These are phyloP conservation scores for Naganishia onofrii DNA, from an alignment of 768 basidiomycete genomes.

Conservation along the genomic window DNA sequence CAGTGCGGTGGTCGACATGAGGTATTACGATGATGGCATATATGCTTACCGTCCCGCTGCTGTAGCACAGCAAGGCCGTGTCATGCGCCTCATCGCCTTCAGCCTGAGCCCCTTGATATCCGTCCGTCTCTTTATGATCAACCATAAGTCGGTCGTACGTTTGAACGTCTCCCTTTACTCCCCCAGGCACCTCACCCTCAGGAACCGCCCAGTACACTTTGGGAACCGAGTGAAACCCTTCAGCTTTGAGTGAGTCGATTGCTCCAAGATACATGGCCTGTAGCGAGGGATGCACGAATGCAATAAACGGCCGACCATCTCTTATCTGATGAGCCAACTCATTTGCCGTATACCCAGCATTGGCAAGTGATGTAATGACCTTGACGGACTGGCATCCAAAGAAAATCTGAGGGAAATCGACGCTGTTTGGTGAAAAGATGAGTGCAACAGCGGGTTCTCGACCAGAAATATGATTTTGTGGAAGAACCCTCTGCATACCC, in stretches of 20 bases:
- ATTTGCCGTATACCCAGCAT: conserved; percentile 64
- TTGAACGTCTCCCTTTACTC: conserved; percentile 6
- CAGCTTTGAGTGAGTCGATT: conserved; percentile 41
- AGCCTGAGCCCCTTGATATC: conserved; percentile 17
- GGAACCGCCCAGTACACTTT: conserved; percentile 60
- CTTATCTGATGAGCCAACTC: conserved; percentile 72
- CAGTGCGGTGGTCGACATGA: background rate
- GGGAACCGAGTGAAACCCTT: conserved; percentile 45
- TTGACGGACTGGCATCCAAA: conserved; percentile 60
- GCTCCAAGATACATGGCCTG: conserved; percentile 36
- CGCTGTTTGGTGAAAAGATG: conserved; percentile 64
- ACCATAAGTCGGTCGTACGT: conserved; percentile 37
- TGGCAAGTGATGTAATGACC: conserved; percentile 68
- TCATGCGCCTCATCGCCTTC: conserved; percentile 35
- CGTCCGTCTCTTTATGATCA: conserved; percentile 1
- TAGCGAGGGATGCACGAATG: conserved; percentile 67
- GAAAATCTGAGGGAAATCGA: conserved; percentile 61
- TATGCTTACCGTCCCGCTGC: conserved; percentile 44
- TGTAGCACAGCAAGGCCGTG: conserved; percentile 51
- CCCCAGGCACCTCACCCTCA: conserved; percentile 51
- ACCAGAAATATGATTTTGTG: conserved; percentile 23
- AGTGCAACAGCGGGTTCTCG: conserved; percentile 60
- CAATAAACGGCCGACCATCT: conserved; percentile 64
- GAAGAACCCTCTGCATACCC: conserved; percentile 57
- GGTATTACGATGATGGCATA: background rate